Conservation (phyloP, 352 stramenopile species). For the Pythium rhizo-oryzae region DNA sequence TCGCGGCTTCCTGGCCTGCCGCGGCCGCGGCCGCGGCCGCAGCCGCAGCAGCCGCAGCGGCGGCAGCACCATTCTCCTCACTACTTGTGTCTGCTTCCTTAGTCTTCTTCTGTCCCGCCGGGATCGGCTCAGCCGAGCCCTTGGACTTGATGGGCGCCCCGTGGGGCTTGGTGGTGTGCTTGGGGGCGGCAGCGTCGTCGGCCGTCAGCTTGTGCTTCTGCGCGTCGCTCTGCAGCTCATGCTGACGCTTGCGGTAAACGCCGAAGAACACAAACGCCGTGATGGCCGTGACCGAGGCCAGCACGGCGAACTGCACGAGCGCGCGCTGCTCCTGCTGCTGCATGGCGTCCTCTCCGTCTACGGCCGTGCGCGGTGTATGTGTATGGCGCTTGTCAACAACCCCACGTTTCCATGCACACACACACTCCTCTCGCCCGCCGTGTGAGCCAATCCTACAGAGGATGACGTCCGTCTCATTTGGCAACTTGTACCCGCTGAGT, state of each 20-base stretch:
- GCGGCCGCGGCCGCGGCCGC: slow-evolving; percentile 30
- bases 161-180: slow-evolving; percentile 25
- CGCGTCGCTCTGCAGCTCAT: slow-evolving; percentile 21
- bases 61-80: slow-evolving; percentile 5
- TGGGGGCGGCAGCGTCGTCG: slow-evolving; percentile 28
- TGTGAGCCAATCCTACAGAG: slow-evolving; percentile 6
- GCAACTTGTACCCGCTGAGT: neutral
- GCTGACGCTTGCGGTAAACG: slow-evolving; percentile 48
- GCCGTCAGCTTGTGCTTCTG: slow-evolving; percentile 29
- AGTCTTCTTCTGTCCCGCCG: slow-evolving; percentile 36
- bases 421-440: neutral
- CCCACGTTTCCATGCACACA: slow-evolving; percentile 29
- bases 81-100: slow-evolving; percentile 1
- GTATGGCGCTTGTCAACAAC: slow-evolving; percentile 14
- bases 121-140: slow-evolving; percentile 21
- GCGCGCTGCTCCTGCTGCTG: slow-evolving; percentile 36
- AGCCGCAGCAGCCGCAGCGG: slow-evolving; percentile 7
- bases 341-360: neutral
- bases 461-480: neutral
- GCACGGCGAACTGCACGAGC: slow-evolving; percentile 67
- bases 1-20: slow-evolving; percentile 72
- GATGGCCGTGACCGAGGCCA: slow-evolving; percentile 77
- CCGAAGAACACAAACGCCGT: slow-evolving; percentile 57
- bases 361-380: neutral
- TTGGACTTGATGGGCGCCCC: slow-evolving; percentile 36